phyloP scores from a whole-genome alignment of 2,329 filamentous ascomycete genomes.

The Tolypocladium inflatum region DNA sequence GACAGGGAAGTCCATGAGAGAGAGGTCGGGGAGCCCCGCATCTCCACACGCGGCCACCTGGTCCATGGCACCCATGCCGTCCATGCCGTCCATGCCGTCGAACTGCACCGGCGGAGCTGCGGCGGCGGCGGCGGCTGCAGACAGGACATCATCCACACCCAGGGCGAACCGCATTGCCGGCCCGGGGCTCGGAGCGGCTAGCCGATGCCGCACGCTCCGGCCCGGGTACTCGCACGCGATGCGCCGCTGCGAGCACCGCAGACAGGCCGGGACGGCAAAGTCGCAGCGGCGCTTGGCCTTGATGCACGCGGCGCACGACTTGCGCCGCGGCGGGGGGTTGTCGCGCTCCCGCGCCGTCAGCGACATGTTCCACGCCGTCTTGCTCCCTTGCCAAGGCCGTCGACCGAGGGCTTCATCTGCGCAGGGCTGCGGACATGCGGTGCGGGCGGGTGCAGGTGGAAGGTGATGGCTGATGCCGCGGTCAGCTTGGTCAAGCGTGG shows the following conservation, averaged over 20 bases:
- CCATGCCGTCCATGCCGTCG: neutral
- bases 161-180: too few species aligned
- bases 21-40: conserved; percentile 9
- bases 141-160: too few species aligned
- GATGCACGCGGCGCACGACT: conserved; percentile 47
- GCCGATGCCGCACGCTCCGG: neutral
- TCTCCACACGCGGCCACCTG: neutral
- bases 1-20: conserved; percentile 5
- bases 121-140: neutral
- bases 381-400: neutral
- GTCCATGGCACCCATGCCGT: neutral
- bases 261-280: conserved; percentile 38
- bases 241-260: conserved; percentile 38
- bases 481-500: neutral
- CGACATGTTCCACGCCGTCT: conserved; percentile 11
- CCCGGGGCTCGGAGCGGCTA: neutral
- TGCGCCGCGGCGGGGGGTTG: conserved; percentile 39
- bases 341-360: conserved; percentile 24
- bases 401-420: neutral
- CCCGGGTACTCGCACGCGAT: conserved; percentile 37
- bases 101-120: neutral
- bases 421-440: neutral
- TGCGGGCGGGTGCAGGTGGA: neutral
- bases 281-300: conserved; percentile 49
- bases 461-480: neutral